phyloP scores from a whole-genome alignment of 768 basidiomycete genomes.

The Mrakia blollopis region DNA sequence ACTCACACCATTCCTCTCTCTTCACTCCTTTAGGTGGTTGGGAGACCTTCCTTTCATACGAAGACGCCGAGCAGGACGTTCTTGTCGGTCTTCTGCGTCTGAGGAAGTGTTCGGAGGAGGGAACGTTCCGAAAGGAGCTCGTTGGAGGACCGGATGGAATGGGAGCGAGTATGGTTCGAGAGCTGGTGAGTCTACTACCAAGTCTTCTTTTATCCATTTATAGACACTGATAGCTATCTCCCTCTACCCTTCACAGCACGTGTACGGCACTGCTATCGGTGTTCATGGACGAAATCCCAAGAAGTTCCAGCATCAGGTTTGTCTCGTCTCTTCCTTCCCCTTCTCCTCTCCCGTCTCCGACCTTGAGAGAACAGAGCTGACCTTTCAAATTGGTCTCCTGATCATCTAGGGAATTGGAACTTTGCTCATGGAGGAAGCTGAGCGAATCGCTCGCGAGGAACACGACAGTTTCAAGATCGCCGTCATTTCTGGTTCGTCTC shows the following conservation, averaged over 20 bases:
- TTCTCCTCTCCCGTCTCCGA: neutral
- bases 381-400: constrained; percentile 10
- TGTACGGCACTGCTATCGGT: constrained; percentile 96
- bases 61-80: constrained; percentile 95
- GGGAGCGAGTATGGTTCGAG: constrained; percentile 84
- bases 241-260: constrained; percentile 42
- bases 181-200: constrained; percentile 53
- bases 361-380: neutral
- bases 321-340: constrained; percentile 25
- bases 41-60: constrained; percentile 99
- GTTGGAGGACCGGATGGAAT: constrained; percentile 65
- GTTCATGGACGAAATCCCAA: constrained; percentile 96
- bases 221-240: neutral
- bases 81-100: constrained; percentile 86
- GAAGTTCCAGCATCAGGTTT: constrained; percentile 90
- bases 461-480: constrained; percentile 92
- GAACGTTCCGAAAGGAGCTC: constrained; percentile 92
- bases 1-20: neutral
- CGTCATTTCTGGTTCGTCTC: constrained; percentile 66
- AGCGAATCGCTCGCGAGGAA: constrained; percentile 93
- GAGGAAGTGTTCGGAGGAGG: constrained; percentile 92
- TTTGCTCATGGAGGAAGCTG: constrained; percentile 97
- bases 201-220: neutral
- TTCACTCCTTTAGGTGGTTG: constrained; percentile 61
- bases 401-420: constrained; percentile 81